Evolutionary conservation across 176 grass and related monocot species (phyloP).

Genomic region (Phoenix roebelenii): DNA sequence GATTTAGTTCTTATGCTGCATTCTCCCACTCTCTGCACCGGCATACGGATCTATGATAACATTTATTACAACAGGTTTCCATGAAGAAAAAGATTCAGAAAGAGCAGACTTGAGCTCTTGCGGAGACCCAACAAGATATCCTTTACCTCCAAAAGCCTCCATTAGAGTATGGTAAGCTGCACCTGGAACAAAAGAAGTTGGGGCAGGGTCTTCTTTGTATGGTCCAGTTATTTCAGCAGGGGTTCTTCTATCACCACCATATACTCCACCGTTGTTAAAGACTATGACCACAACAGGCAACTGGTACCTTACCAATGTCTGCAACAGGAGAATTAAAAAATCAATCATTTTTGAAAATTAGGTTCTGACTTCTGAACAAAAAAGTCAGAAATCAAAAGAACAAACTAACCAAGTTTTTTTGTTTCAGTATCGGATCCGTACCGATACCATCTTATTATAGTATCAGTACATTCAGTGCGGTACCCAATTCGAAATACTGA

Average conservation of each 20-base stretch:
- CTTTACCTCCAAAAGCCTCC: slow-evolving; percentile 84
- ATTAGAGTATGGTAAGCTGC: slow-evolving; percentile 79
- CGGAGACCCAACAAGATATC: slow-evolving; percentile 48
- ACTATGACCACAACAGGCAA: slow-evolving; percentile 70
- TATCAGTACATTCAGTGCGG: no score
- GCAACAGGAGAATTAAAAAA: slow-evolving; percentile 1
- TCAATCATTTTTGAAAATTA: no score
- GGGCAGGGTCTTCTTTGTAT: slow-evolving; percentile 85
- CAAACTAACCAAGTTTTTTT: no score
- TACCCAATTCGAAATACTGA: no score
- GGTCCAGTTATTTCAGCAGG: slow-evolving; percentile 72
- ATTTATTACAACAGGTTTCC: slow-evolving; percentile 74
- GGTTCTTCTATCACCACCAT: slow-evolving; percentile 76
- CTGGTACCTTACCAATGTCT: slow-evolving; percentile 91
- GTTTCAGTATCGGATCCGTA: no score
- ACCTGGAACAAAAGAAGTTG: slow-evolving; percentile 77
- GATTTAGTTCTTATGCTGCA: slow-evolving; percentile 94
- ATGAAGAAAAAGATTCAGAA: slow-evolving; percentile 49
- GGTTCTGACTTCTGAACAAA: no score
- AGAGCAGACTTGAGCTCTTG: slow-evolving; percentile 69
- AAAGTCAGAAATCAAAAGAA: no score
- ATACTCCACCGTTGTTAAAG: slow-evolving; percentile 91
- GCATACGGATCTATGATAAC: slow-evolving; percentile 79
- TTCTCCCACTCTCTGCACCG: slow-evolving; percentile 75
- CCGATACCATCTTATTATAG: no score